Evolutionary conservation across 2,329 filamentous ascomycete species (phyloP), one percentile per base, ranked within the genome.

Genomic region (Cladosporium halotolerans): DNA sequence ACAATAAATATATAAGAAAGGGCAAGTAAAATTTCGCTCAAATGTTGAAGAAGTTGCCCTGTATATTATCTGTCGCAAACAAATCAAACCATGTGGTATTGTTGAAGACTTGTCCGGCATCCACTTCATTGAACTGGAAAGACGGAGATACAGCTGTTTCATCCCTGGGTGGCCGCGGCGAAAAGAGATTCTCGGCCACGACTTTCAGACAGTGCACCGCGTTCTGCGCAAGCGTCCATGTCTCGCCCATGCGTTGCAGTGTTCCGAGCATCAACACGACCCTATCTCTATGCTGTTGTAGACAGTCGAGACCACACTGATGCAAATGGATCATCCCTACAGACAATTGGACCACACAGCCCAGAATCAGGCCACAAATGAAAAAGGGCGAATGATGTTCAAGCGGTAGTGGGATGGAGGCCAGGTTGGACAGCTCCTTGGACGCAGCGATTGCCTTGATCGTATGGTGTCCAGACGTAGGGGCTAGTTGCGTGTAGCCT

Each of bases 301-400:
- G 57, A 83, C 83, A 63, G 84, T 83, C 60, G 83, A 79, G 56
- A 60, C 71, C 9, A 68, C 72, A 53, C 66, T 74, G 62, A 76
- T 44, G 41, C 9, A 44, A 28, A 44, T 44, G 41, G 10, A 44
- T 18, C n/a, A 80, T 82, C 82, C 89, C 95, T 58, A 87, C 88
- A 52, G 85, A 88, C 19, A 95, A 77, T 63, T 93, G 87, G 3
- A 92, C 86, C 61, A 91, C 86, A 4, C 88, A 88, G 18, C 85
- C 86, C 50, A 92, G 75, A 1, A 87, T 88, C 47, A 93, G 76
- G 36, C 87, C 84, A 65, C 88, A 93, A 34, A 85, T 88, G 72
- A 93, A 90, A 70, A 92, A 91, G 55, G 89, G 88, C 0, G 83
- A 90, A 70, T 95, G 89, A 33, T 81, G 81, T 4, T 84, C 76